Conservation (phyloP, 2,329 filamentous ascomycete species). For the Penicillium sp. region DNA sequence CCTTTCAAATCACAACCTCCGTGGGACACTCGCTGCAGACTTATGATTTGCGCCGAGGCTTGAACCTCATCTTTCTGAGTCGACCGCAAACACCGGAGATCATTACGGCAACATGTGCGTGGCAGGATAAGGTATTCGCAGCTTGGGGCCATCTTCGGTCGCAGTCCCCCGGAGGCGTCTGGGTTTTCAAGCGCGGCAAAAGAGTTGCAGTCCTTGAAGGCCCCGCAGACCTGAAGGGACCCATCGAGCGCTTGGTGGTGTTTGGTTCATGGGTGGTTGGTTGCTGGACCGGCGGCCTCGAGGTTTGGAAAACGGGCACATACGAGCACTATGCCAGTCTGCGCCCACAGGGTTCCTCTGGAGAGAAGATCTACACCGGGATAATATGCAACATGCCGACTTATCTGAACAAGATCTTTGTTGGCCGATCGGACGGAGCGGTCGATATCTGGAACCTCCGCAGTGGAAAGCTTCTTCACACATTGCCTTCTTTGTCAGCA, state of each 20-base stretch:
- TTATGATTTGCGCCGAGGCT: slow-evolving; percentile 85
- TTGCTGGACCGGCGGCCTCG: slow-evolving; percentile 70
- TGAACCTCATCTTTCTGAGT: slow-evolving; percentile 91
- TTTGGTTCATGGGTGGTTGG: slow-evolving; percentile 92
- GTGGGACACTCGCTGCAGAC: slow-evolving; percentile 89
- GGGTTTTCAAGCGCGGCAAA: slow-evolving; percentile 90
- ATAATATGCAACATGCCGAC: slow-evolving; percentile 87
- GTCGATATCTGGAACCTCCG: slow-evolving; percentile 98
- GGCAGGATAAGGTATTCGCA: slow-evolving; percentile 84
- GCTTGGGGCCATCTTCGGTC: slow-evolving; percentile 70
- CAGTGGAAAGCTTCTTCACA: slow-evolving; percentile 87
- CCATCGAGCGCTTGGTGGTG: slow-evolving; percentile 73
- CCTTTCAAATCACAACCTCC: slow-evolving; percentile 96
- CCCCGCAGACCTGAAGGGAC: slow-evolving; percentile 63
- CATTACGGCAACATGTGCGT: slow-evolving; percentile 84
- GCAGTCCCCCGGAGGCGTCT: slow-evolving; percentile 63
- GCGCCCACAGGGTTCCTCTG: slow-evolving; percentile 54
- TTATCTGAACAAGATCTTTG: slow-evolving; percentile 92
- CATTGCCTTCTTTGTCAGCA: slow-evolving; percentile 72
- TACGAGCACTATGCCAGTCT: slow-evolving; percentile 90
- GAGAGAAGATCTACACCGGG: slow-evolving; percentile 70
- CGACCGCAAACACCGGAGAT: slow-evolving; percentile 80
- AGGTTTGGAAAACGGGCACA: slow-evolving; percentile 83
- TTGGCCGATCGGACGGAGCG: slow-evolving; percentile 80
- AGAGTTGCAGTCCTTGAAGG: slow-evolving; percentile 73